A percentile compares a stretch with the other conserved stretches of the same genome.
These are phyloP conservation scores for Fraxinus paxiana DNA, from an alignment of 305 asterid genomes.

Conservation along the genomic window DNA sequence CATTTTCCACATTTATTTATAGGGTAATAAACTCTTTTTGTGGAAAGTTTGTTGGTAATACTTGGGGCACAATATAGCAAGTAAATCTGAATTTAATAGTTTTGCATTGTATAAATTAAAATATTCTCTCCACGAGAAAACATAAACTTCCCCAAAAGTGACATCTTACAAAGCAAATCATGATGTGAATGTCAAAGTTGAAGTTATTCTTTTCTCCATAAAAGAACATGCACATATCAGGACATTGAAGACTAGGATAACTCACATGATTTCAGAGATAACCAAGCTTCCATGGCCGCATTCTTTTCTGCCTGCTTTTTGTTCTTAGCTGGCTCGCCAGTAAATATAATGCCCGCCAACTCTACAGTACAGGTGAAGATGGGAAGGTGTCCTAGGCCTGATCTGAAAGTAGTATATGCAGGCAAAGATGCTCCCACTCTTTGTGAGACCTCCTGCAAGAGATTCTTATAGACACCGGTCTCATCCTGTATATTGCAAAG, in stretches of 20 bases:
- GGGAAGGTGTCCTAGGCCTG: slow-evolving; percentile 52
- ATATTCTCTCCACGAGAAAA: background rate
- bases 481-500: slow-evolving; percentile 39
- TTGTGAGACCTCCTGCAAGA: slow-evolving; percentile 57
- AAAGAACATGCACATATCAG: slow-evolving; percentile 12
- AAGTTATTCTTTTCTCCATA: background rate
- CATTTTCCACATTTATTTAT: background rate
- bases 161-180: background rate
- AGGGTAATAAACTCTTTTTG: background rate
- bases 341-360: slow-evolving; percentile 48
- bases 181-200: background rate
- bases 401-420: slow-evolving; percentile 41
- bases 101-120: background rate
- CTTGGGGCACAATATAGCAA: background rate
- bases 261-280: slow-evolving; percentile 50
- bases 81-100: background rate
- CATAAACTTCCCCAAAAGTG: background rate
- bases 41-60: background rate
- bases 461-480: slow-evolving; percentile 56
- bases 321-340: slow-evolving; percentile 53
- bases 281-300: slow-evolving; percentile 61
- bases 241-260: slow-evolving; percentile 13
- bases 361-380: slow-evolving; percentile 50
- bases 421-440: slow-evolving; percentile 56
- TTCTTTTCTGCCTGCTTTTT: slow-evolving; percentile 60